These are phyloP conservation scores for Lyophyllum decastes DNA, from an alignment of 768 basidiomycete genomes.

Conservation along the genomic window DNA sequence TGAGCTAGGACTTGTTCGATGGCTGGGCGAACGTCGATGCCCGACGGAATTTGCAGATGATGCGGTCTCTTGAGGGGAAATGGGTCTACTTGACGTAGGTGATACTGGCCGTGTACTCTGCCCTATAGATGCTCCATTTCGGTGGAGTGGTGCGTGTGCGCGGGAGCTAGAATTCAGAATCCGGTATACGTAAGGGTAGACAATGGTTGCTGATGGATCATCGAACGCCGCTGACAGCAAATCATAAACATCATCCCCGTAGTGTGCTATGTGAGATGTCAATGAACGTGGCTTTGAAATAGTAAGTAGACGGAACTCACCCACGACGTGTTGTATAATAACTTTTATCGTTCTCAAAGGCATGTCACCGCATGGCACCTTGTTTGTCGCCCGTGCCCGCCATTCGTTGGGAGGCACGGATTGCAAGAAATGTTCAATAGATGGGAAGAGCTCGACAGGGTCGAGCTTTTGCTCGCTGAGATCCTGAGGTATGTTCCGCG, in stretches of 20 bases:
- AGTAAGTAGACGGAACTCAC: conserved; percentile 49
- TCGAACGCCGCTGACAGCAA: conserved; percentile 89
- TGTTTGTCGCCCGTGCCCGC: conserved; percentile 87
- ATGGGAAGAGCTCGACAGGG: conserved; percentile 86
- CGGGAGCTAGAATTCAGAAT: conserved; percentile 74
- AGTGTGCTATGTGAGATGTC: conserved; percentile 54
- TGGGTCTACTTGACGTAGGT: conserved; percentile 65
- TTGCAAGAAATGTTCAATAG: conserved; percentile 92
- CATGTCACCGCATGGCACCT: conserved; percentile 96
- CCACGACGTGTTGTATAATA: conserved; percentile 95
- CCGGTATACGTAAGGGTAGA: conserved; percentile 93
- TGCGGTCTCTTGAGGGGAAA: conserved; percentile 68
- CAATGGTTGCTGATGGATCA: conserved; percentile 95
- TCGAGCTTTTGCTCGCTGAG: conserved; percentile 78
- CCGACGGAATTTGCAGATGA: conserved; percentile 50
- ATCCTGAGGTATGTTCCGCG: conserved; percentile 91
- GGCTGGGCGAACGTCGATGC: conserved; percentile 59
- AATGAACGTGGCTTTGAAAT: conserved; percentile 1
- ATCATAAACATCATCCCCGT: conserved; percentile 90
- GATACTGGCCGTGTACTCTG: conserved; percentile 50
- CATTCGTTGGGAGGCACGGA: conserved; percentile 95
- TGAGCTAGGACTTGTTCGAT: conserved; percentile 66
- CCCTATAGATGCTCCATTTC: conserved; percentile 35
- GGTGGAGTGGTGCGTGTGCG: conserved; percentile 35
- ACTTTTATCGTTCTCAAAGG: conserved; percentile 97